Conservation (phyloP, 208 protist genomes). For the Trypanosoma brucei region DNA sequence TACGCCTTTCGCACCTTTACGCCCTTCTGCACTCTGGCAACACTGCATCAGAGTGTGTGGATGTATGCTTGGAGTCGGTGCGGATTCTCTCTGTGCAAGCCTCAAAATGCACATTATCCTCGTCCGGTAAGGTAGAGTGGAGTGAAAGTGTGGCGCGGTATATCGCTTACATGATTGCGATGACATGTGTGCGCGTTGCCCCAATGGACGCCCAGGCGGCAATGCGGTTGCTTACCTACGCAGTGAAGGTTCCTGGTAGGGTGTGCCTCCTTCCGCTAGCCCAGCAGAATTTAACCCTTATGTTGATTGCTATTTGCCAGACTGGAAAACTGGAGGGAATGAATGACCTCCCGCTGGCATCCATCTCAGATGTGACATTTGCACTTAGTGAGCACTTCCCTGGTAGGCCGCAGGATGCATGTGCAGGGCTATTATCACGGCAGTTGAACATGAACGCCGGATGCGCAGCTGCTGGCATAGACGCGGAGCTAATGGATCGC, state of each 20-base stretch:
- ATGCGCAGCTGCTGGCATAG: conserved; percentile 27
- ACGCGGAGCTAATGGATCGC: conserved; percentile 24
- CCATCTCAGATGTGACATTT: conserved; percentile 58
- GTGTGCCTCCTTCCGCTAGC: conserved; percentile 59
- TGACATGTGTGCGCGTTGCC: conserved; percentile 33
- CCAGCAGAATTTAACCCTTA: conserved; percentile 54
- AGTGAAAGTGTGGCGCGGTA: conserved; percentile 41
- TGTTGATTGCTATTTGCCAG: conserved; percentile 47
- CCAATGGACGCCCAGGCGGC: conserved; percentile 21
- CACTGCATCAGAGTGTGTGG: conserved; percentile 16
- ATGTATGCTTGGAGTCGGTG: conserved; percentile 36
- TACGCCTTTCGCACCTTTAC: conserved; percentile 45
- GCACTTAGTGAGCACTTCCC: conserved; percentile 27
- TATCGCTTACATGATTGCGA: conserved; percentile 54
- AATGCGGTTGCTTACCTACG: conserved; percentile 17
- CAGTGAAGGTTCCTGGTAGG: conserved; percentile 17
- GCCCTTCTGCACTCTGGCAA: conserved; percentile 21
- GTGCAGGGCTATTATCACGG: conserved; percentile 31
- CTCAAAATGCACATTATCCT: conserved; percentile 26
- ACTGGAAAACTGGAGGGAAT: conserved; percentile 24
- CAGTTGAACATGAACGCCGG: conserved; percentile 28
- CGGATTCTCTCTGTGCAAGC: conserved; percentile 46
- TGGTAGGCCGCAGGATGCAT: conserved; percentile 24
- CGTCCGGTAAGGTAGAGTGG: conserved; percentile 26
- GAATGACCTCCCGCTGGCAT: conserved; percentile 44